Conservation (phyloP, 257 asterid species). For the Agastache rugosa region DNA sequence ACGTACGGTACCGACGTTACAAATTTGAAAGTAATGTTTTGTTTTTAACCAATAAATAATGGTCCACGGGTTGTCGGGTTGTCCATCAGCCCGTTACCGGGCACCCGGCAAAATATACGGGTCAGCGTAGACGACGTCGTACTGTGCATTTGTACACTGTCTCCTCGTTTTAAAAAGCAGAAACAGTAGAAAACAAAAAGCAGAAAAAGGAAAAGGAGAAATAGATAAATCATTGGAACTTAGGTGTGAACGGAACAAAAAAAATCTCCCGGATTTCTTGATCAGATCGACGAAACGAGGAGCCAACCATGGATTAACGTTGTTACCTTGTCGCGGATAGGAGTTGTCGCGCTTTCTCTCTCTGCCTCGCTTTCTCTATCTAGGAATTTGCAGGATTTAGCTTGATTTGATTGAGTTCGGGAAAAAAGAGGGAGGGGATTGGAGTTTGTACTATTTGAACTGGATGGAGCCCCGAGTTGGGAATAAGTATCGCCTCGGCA, state of each 20-base stretch:
- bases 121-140: constrained; percentile 16
- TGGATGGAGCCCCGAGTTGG: constrained; percentile 92
- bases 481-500: constrained; percentile 78
- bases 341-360: constrained; percentile 13
- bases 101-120: not conserved
- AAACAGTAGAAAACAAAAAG: constrained; percentile 18
- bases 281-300: constrained; percentile 43
- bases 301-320: constrained; percentile 34
- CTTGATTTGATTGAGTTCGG: constrained; percentile 19
- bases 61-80: constrained; percentile 2
- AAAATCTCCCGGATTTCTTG: constrained; percentile 35
- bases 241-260: constrained; percentile 38
- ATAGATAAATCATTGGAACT: constrained; percentile 28
- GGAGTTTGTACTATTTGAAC: constrained; percentile 30
- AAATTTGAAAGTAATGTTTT: not conserved
- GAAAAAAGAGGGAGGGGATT: constrained; percentile 2
- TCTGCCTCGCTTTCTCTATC: constrained; percentile 11
- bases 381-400: constrained; percentile 24
- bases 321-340: constrained; percentile 20
- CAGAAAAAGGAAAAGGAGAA: not conserved
- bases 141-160: not conserved
- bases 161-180: constrained; percentile 1
- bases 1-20: not conserved
- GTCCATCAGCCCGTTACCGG: not conserved
- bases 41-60: not conserved